Evolutionary conservation across 805 yeast genomes (phyloP), one percentile per base, ranked within the genome.

Genomic region (Candida endomychidarum): DNA sequence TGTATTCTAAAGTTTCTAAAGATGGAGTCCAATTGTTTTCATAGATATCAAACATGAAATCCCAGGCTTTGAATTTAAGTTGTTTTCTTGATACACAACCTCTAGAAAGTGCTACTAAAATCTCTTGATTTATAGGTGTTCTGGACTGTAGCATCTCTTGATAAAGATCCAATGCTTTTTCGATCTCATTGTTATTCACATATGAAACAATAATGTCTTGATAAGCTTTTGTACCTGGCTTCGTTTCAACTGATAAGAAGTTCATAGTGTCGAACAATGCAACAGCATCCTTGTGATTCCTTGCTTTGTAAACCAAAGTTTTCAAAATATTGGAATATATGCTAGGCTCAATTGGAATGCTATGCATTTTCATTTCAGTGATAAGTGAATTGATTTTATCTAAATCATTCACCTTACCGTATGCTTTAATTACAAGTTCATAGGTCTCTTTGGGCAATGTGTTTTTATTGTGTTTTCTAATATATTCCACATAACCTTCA

Each of bases 231-330:
- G 77, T 53, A 34, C 80, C 84, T 0, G 98, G 96, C 36, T 77
- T 73, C 11, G 89, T 78, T 19, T 68, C 65, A 4, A 68, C 53
- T 1, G 93, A 79, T 49, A 83, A 58, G 57, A 86, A 91, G 56
- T 88, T 91, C 89, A 93, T 80, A 46, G 87, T 78, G 48, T 83
- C 88, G 61, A 93, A 93, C 2, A 86, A 67, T 32, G 80, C 80
- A 41, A 76, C 74, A 0, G 96, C 95, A 46, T 83, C 80, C 12
- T 67, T 58, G 45, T 70, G 77, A 40, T 76, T 75, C 42, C 55
- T 64, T 37, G 70, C 53, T 39, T 77, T 70, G 44, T 66, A 69
- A 5, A 80, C 78, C 52, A 83, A 78, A 17, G 86, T 70, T 45
- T 81, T 80, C 29, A 86, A 53, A 5, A 83, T 69, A 28, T 78